Conservation (phyloP, 1,139 yeast species). For the Pichia sp. region DNA sequence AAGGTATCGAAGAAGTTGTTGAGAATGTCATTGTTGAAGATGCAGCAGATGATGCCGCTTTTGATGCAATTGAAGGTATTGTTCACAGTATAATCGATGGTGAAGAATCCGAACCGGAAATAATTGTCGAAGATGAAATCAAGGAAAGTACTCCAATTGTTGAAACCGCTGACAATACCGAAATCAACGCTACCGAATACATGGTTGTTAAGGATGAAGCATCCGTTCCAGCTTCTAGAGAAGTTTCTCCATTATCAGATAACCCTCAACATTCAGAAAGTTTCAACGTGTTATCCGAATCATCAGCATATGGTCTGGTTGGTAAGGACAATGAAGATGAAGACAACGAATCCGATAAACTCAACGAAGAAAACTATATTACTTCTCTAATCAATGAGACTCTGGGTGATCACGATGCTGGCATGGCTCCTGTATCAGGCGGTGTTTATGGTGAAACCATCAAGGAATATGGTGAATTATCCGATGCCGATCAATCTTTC, state of each 20-base stretch:
- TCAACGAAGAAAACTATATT: conserved; percentile 26
- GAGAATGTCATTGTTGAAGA: too few species aligned
- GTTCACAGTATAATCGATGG: too few species aligned
- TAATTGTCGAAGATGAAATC: too few species aligned
- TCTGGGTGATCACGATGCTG: not conserved
- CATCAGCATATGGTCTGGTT: conserved; percentile 20
- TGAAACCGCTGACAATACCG: too few species aligned
- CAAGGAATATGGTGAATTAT: conserved; percentile 4
- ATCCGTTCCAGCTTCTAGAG: not conserved
- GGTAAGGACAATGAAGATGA: not conserved
- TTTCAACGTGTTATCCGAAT: conserved; percentile 24
- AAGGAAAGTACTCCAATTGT: too few species aligned
- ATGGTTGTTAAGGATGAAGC: not conserved
- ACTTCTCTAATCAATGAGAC: conserved; percentile 27
- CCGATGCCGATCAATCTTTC: conserved; percentile 14
- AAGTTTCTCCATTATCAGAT: not conserved
- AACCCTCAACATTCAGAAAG: conserved; percentile 11
- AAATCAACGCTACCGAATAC: not conserved
- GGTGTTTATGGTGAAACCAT: conserved; percentile 16
- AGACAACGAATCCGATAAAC: conserved; percentile 3
- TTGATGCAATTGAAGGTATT: too few species aligned
- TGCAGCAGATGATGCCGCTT: too few species aligned
- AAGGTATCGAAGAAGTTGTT: too few species aligned
- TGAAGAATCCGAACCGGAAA: too few species aligned
- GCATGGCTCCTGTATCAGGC: not conserved